Evolutionary conservation across 208 protist species (phyloP).

Genomic region (Blechomonas ayalai): DNA sequence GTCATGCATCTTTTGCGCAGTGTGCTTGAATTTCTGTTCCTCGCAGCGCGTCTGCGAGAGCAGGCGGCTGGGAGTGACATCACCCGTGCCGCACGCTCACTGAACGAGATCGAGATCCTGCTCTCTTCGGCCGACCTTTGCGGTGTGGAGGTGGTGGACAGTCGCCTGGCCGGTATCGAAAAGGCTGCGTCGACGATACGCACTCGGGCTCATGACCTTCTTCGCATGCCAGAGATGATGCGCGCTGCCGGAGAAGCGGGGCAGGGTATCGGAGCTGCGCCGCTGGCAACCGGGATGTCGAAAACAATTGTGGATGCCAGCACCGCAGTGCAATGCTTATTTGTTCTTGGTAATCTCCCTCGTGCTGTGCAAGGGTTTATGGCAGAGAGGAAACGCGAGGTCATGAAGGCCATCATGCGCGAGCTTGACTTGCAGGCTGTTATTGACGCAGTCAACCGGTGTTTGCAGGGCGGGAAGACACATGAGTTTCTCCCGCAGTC

Average conservation of each 20-base stretch:
- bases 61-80: slow-evolving; percentile 18
- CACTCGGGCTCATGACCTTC: slow-evolving; percentile 40
- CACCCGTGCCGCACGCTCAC: slow-evolving; percentile 44
- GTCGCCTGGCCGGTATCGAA: slow-evolving; percentile 36
- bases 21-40: slow-evolving; percentile 39
- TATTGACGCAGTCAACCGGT: slow-evolving; percentile 5
- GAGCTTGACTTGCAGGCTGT: slow-evolving; percentile 57
- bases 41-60: slow-evolving; percentile 46
- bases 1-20: slow-evolving; percentile 39
- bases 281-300: slow-evolving; percentile 1
- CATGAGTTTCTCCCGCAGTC: slow-evolving; percentile 9
- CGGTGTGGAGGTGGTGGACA: slow-evolving; percentile 55
- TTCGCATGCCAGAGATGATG: slow-evolving; percentile 25
- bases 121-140: slow-evolving; percentile 20
- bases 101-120: slow-evolving; percentile 62
- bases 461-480: slow-evolving; percentile 13
- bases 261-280: background rate
- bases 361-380: slow-evolving; percentile 48
- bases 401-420: slow-evolving; percentile 45
- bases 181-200: slow-evolving; percentile 34
- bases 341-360: slow-evolving; percentile 40
- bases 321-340: slow-evolving; percentile 55
- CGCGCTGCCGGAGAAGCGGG: background rate
- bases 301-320: slow-evolving; percentile 21
- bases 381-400: slow-evolving; percentile 69